Conservation (phyloP, 768 basidiomycete species). For the Coprinopsis strossmayeri region DNA sequence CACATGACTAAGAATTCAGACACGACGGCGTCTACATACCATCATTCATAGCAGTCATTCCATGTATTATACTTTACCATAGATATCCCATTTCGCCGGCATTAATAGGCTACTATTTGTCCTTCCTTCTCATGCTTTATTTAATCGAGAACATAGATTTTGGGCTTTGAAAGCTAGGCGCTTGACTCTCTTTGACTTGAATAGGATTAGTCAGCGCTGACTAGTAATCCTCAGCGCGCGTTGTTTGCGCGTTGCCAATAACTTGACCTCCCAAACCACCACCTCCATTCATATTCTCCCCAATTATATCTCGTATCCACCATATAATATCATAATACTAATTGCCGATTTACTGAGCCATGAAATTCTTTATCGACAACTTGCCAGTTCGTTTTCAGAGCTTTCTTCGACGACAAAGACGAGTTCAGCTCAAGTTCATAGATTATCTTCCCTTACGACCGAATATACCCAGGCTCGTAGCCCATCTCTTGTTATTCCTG, state of each 20-base stretch:
- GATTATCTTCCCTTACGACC: constrained; percentile 91
- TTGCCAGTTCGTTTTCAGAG: constrained; percentile 48
- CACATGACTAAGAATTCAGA: constrained; percentile 10
- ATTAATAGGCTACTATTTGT: constrained; percentile 3
- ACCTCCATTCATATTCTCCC: no score
- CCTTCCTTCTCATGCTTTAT: constrained; percentile 5
- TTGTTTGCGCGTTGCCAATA: no score
- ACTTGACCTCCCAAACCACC: no score
- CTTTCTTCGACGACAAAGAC: constrained; percentile 1
- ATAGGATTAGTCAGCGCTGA: neutral
- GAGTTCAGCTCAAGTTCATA: constrained; percentile 21
- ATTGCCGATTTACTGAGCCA: constrained; percentile 19
- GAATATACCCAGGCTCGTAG: constrained; percentile 84
- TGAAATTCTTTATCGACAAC: constrained; percentile 84
- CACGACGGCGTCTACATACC: constrained; percentile 10
- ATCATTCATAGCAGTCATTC: constrained; percentile 1
- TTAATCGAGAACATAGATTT: neutral
- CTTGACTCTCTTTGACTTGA: neutral
- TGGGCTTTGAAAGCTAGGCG: no score
- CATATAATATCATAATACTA: neutral
- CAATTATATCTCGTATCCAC: neutral
- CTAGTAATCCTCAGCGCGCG: neutral
- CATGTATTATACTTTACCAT: constrained; percentile 10
- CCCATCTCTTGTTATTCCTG: constrained; percentile 5
- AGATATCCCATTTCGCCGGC: neutral